Base-by-base conservation (phyloP, 2,329 filamentous ascomycete species). In the Aspergillus ustus region DNA sequence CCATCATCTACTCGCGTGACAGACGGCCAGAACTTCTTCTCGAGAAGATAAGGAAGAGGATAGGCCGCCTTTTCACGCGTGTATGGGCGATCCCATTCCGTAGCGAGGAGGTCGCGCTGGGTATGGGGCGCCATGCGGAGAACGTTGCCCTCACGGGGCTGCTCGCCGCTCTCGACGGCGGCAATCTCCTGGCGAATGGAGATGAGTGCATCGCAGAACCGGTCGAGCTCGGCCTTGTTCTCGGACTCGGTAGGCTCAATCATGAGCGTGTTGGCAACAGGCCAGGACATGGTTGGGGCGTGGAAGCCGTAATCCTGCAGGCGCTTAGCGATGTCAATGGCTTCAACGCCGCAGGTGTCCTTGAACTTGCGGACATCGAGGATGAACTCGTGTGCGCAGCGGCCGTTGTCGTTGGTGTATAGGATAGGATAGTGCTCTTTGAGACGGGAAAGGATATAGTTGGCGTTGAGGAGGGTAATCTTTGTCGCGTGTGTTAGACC, bases 221-320 rank as follows among this genome's bases (percentile, higher is more conserved):
- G 89, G 77, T 97, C 94, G 2, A 98, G 86, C 82, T 98, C 94
- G 65, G 90, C 90, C 77, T 95, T 93, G 78, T 87, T 91, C 82
- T 98, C 94, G 15, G 90, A 93, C 80, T 97, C 94, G 0, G 94
- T 98, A 2, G 94, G 94, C 82, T 98, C 94, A 67, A 98, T 96
- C 94, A 98, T 98, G 49, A 98, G 87, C 0, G 94, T 97, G 80
- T 96, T 96, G 56, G 92, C 86, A 2, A 98, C 93, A 1, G 94
- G 94, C 91, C 92, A 97, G 75, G 89, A 93, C 94, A 98, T 97
- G 57, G 94, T 98, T 0, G 94, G 94, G 1, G 93, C 91, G 78
- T 98, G 94, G 86, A 98, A 98, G 46, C 94, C 94, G 75, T 96
- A 98, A 75, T 98, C 94, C 79, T 97, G 93, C 20, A 98, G 87